These are phyloP conservation scores for Neonectria coccinea DNA, from an alignment of 2,329 filamentous ascomycete species.

Conservation along the genomic window DNA sequence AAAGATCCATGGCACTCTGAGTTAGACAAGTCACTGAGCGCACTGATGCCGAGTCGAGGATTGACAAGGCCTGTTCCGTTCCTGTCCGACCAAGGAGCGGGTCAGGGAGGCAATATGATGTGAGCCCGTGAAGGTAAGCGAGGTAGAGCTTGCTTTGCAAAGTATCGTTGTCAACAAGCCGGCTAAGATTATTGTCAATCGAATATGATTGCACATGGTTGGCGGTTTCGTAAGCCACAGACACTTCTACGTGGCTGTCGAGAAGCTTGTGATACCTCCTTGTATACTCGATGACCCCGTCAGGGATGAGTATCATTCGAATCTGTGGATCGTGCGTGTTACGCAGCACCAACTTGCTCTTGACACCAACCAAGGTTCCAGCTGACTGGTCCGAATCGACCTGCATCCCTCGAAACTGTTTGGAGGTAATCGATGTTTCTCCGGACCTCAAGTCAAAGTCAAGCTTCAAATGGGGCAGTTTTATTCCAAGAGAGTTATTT, in stretches of 20 bases:
- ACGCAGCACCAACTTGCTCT: constrained; percentile 57
- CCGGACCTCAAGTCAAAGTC: constrained; percentile 11
- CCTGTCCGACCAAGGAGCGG: constrained; percentile 61
- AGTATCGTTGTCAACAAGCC: constrained; percentile 62
- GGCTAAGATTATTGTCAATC: constrained; percentile 61
- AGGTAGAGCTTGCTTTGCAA: constrained; percentile 64
- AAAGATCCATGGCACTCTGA: neutral
- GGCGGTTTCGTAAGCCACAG: constrained; percentile 43
- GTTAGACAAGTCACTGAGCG: constrained; percentile 45
- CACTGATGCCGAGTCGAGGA: constrained; percentile 61
- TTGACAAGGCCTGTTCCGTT: constrained; percentile 63
- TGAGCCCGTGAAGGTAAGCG: constrained; percentile 65
- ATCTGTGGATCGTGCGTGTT: constrained; percentile 27
- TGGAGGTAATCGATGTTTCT: constrained; percentile 11
- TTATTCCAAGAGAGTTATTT: neutral
- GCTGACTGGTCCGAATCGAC: constrained; percentile 27
- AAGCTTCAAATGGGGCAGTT: constrained; percentile 40
- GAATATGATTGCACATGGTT: constrained; percentile 56
- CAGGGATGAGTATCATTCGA: constrained; percentile 55
- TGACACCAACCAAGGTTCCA: constrained; percentile 27
- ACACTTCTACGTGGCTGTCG: constrained; percentile 50
- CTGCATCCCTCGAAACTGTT: constrained; percentile 32
- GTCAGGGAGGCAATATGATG: constrained; percentile 64
- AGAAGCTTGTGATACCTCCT: neutral
- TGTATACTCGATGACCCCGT: constrained; percentile 44